phyloP scores from a whole-genome alignment of 345 rosid genomes.

The Sisymbrium irio region DNA sequence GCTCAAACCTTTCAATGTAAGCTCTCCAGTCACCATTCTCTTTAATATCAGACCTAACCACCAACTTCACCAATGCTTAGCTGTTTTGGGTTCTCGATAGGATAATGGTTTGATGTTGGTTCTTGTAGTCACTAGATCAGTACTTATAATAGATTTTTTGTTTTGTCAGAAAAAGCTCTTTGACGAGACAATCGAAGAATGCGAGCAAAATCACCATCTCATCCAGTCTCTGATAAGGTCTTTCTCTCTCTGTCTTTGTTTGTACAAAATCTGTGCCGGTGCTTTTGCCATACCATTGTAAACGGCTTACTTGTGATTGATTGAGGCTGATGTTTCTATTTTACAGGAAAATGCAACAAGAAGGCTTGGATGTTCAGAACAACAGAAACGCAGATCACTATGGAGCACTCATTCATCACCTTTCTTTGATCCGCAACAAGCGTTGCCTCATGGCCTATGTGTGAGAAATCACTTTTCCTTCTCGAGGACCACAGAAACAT shows the following conservation, averaged over 20 bases:
- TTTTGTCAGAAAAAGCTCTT: slow-evolving; percentile 52
- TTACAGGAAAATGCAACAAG: slow-evolving; percentile 81
- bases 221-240: slow-evolving; percentile 65
- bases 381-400: slow-evolving; percentile 82
- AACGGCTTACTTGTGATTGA: neutral
- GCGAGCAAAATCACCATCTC: slow-evolving; percentile 52
- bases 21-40: too few relatives aligned
- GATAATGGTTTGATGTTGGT: neutral
- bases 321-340: neutral
- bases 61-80: too few relatives aligned
- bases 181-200: slow-evolving; percentile 55
- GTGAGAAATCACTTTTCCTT: slow-evolving; percentile 39
- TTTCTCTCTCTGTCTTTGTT: neutral
- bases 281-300: neutral
- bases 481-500: neutral
- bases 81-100: too few relatives aligned
- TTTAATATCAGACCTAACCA: too few relatives aligned
- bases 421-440: slow-evolving; percentile 79
- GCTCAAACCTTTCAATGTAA: slow-evolving; percentile 55
- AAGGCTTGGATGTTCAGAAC: slow-evolving; percentile 74
- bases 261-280: neutral
- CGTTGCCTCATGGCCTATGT: slow-evolving; percentile 95
- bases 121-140: neutral
- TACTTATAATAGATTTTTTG: neutral
- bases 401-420: slow-evolving; percentile 86